Base-by-base conservation (phyloP, 805 yeast genomes). In the Alloascoidea africana region DNA sequence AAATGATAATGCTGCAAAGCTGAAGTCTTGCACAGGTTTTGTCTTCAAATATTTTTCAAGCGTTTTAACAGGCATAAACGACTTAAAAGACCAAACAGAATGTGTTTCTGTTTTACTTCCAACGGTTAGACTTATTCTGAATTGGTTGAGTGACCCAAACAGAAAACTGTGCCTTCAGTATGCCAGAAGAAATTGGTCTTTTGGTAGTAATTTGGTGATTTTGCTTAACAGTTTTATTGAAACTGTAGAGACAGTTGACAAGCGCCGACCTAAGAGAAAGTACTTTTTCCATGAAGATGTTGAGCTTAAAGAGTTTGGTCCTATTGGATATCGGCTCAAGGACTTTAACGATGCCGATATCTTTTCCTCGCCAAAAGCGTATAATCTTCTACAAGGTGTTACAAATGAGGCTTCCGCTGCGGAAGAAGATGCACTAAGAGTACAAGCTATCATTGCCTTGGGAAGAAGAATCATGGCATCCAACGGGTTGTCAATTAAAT, bases 211-310 rank as follows among this genome's bases (percentile, higher is more conserved):
- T 4, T 40, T 60, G 33, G 54, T 59, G 3, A 43, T 41, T 4
- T 30, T 63, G 11, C 35, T 52, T 14, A 63, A 63, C 39, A 36
- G 42, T n/a, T 40, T 63, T n/a, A 37, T 33, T 8, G 11, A 27
- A 0, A 33, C 42, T 5, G 32, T 27, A 38, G 18, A 40, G 39
- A 16, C 50, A 32, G 39, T 42, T 35, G 37, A 36, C 16, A n/a
- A 45, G 2, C 40, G 43, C 11, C 39, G 62, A 37, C 79, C 80
- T 13, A 44, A 50, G 4, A 63, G 89, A 52, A 47, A 52, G 2
- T 68, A 73, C 39, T 68, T 67, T 38, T 79, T 77, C 49, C 55
- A 60, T 34, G 89, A 81, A 48, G 91, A 80, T 55, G 72, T 77
- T 11, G 54, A 62, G 16, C 58, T 74, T 44, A 71, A 70, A 41